Evolutionary conservation across 2,329 filamentous ascomycete genomes (phyloP), one percentile per base, ranked within the genome.

Genomic region (Karstenula rhodostoma): DNA sequence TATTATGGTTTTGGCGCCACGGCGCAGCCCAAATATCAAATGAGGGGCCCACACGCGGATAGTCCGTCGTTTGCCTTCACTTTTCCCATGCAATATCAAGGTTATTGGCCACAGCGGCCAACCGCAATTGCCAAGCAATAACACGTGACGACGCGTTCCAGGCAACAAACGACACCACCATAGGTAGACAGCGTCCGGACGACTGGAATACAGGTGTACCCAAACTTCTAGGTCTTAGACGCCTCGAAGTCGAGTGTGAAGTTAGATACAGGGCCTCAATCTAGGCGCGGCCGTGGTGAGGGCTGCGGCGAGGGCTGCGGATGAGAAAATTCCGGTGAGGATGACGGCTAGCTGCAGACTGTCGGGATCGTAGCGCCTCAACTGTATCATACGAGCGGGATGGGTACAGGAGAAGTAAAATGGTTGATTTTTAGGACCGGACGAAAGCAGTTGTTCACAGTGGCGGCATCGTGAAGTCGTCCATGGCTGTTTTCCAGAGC

Each of bases 401-500:
- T 51, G 4, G 4, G 4, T 46, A 32, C 10, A 44, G 23, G 25
- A 51, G 6, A 23, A 4, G 22, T 19, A 9, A n/a, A 6, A n/a
- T 23, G 15, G 5, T 4, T 5, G 25, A 25, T 42, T 35, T 15
- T 3, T 43, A n/a, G n/a, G n/a, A n/a, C n/a, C n/a, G n/a, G n/a
- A n/a, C 27, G 27, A 4, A 29, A 29, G 44, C 25, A 19, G 23
- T 13, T 43, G 6, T 4, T 46, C 40, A 46, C 1, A 33, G 15
- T 6, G 55, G 19, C 12, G 64, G 64, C 51, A 70, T 64, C 12
- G 59, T 59, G 13, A 69, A 67, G 22, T 71, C 69, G 22, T 70
- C 68, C 68, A 72, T 68, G 33, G 63, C 60, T 44, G 58, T 58
- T 48, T 71, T 59, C 67, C 68, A 72, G 43, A 68, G 52, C 64